These are phyloP conservation scores for Aspergillus terreus DNA, from an alignment of 2,329 filamentous ascomycete species.

Conservation along the genomic window DNA sequence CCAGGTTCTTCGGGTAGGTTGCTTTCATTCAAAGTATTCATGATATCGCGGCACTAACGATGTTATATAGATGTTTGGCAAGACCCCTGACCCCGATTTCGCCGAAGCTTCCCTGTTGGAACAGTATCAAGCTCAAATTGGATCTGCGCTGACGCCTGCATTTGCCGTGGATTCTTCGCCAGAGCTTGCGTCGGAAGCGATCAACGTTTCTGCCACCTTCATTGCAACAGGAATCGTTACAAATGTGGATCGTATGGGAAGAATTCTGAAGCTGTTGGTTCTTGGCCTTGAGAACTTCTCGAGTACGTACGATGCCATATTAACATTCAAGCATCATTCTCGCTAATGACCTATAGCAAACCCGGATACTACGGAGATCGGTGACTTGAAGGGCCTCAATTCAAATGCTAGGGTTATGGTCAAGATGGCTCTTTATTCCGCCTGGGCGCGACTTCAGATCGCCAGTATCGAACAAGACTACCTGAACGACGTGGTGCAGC, in stretches of 20 bases:
- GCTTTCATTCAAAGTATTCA: not conserved
- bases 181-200: constrained; percentile 89
- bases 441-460: constrained; percentile 95
- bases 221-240: constrained; percentile 96
- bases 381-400: constrained; percentile 86
- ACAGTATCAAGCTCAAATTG: constrained; percentile 98
- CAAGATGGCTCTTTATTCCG: constrained; percentile 93
- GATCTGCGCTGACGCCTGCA: constrained; percentile 90
- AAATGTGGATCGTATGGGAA: constrained; percentile 96
- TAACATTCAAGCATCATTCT: not conserved
- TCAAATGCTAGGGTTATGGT: constrained; percentile 98
- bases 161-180: constrained; percentile 95
- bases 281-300: constrained; percentile 90
- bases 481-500: constrained; percentile 79
- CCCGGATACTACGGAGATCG: constrained; percentile 77
- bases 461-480: constrained; percentile 91
- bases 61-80: constrained; percentile 71
- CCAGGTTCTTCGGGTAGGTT: constrained; percentile 68
- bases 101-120: constrained; percentile 94
- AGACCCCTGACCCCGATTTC: constrained; percentile 92
- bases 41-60: constrained; percentile 3
- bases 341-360: constrained; percentile 47
- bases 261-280: constrained; percentile 90
- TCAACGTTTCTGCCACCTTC: constrained; percentile 97
- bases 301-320: constrained; percentile 39